phyloP scores from a whole-genome alignment of 2,329 filamentous ascomycete species.

The Hypoxylon sp. region DNA sequence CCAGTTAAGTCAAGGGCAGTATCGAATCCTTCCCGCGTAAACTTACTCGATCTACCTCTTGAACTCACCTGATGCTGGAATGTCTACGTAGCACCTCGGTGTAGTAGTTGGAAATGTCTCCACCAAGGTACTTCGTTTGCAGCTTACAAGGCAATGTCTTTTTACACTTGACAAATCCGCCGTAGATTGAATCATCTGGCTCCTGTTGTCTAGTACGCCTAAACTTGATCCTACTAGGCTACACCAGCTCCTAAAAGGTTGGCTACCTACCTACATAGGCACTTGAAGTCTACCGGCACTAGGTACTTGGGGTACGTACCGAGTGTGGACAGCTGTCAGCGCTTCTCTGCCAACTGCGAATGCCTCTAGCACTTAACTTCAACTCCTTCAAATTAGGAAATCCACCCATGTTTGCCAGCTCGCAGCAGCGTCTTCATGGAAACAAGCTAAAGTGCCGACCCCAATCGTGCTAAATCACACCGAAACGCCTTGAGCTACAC shows the following conservation, averaged over 20 bases:
- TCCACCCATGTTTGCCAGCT: not conserved
- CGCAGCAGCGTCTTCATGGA: not conserved
- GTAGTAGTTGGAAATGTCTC: slow-evolving; percentile 21
- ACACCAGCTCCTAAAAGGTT: slow-evolving; percentile 1
- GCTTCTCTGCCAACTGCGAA: not conserved
- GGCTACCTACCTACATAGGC: too few species aligned
- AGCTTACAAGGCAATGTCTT: not conserved
- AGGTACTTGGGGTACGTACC: not conserved
- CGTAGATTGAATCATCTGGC: not conserved
- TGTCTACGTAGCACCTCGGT: slow-evolving; percentile 22
- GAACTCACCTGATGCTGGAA: slow-evolving; percentile 7
- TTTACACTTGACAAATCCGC: slow-evolving; percentile 7
- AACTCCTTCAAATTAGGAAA: not conserved
- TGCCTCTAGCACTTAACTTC: not conserved
- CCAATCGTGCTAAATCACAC: slow-evolving; percentile 11
- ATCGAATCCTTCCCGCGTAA: slow-evolving; percentile 2
- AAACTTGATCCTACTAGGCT: slow-evolving; percentile 8
- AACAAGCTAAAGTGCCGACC: slow-evolving; percentile 3
- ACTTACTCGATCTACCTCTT: slow-evolving; percentile 2
- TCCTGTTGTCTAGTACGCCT: not conserved
- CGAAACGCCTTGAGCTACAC: slow-evolving; percentile 35
- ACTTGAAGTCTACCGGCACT: too few species aligned
- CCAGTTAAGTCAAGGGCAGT: not conserved
- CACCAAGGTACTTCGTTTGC: not conserved
- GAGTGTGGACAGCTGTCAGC: not conserved